A percentile compares a stretch with the other conserved stretches of the same genome.
These are phyloP conservation scores for Viridothelium virens DNA, from an alignment of 495 filamentous ascomycete species.

Conservation along the genomic window DNA sequence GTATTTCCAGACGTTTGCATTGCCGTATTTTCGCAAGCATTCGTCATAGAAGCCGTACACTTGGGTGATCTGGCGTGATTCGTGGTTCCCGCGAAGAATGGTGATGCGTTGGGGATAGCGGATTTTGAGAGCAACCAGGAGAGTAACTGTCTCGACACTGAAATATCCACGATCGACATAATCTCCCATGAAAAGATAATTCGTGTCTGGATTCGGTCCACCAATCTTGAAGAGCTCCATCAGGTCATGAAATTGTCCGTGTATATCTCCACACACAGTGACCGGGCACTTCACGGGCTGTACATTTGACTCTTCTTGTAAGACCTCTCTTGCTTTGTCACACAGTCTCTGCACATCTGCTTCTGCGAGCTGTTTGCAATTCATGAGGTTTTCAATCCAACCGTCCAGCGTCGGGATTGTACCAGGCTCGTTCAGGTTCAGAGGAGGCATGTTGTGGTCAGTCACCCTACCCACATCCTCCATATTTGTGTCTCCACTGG, in stretches of 20 bases:
- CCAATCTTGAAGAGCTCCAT: slow-evolving; percentile 33
- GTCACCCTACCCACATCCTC: slow-evolving; percentile 85
- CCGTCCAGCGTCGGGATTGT: slow-evolving; percentile 90
- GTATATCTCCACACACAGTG: slow-evolving; percentile 42
- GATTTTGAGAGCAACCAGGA: slow-evolving; percentile 91
- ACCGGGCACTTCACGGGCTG: slow-evolving; percentile 68
- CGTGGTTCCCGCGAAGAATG: slow-evolving; percentile 93
- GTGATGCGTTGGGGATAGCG: slow-evolving; percentile 94
- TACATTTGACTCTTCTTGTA: slow-evolving; percentile 96
- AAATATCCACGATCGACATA: slow-evolving; percentile 97
- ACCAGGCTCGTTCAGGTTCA: slow-evolving; percentile 60
- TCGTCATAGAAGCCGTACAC: slow-evolving; percentile 98
- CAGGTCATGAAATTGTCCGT: slow-evolving; percentile 58
- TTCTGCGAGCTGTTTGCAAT: slow-evolving; percentile 94
- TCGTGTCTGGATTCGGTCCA: slow-evolving; percentile 30
- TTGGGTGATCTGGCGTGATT: slow-evolving; percentile 94
- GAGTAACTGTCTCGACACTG: slow-evolving; percentile 90
- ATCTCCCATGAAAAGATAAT: slow-evolving; percentile 67
- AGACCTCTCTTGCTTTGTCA: slow-evolving; percentile 93
- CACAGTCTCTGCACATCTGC: slow-evolving; percentile 91
- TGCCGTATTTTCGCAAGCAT: slow-evolving; percentile 94
- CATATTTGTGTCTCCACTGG: slow-evolving; percentile 77
- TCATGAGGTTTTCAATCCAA: slow-evolving; percentile 98
- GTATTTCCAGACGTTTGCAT: slow-evolving; percentile 99
- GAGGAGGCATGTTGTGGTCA: slow-evolving; percentile 57